phyloP scores from a whole-genome alignment of 1,139 yeast genomes.

The Diutina sp. region DNA sequence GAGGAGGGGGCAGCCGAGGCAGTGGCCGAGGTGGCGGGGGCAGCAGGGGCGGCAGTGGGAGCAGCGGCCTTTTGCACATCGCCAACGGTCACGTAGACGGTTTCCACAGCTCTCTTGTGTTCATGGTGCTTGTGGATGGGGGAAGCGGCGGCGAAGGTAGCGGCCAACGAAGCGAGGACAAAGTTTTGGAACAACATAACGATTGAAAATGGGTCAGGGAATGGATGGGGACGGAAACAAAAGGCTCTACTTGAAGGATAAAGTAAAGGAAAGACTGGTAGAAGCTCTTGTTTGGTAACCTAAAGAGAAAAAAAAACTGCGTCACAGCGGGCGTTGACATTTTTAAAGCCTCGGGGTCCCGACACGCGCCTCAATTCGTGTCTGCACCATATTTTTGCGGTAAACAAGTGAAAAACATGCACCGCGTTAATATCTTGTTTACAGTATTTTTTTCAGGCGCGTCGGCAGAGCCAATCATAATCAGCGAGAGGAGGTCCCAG shows the following conservation, averaged over 20 bases:
- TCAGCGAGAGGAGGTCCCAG: background rate
- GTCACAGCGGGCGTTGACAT: background rate
- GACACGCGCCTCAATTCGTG: background rate
- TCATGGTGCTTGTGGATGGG: conserved; percentile 2
- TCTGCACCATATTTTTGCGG: background rate
- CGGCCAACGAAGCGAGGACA: conserved; percentile 1
- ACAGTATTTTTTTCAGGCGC: background rate
- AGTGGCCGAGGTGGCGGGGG: conserved; percentile 11
- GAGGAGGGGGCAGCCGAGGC: conserved; percentile 11
- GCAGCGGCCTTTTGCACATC: background rate
- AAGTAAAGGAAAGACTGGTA: conserved; percentile 1
- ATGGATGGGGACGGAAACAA: background rate
- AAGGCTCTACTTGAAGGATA: background rate
- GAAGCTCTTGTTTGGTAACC: conserved; percentile 1
- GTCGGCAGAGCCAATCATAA: background rate
- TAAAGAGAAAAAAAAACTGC: background rate
- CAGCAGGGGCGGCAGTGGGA: background rate
- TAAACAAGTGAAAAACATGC: background rate
- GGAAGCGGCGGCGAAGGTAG: background rate
- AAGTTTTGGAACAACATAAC: conserved; percentile 1
- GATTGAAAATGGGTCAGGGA: background rate
- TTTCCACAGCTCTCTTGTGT: conserved; percentile 1
- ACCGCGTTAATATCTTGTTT: background rate
- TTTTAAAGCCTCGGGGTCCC: background rate
- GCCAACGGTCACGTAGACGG: conserved; percentile 2